These are phyloP conservation scores for Paulownia fortunei DNA, from an alignment of 257 asterid genomes.

Conservation along the genomic window DNA sequence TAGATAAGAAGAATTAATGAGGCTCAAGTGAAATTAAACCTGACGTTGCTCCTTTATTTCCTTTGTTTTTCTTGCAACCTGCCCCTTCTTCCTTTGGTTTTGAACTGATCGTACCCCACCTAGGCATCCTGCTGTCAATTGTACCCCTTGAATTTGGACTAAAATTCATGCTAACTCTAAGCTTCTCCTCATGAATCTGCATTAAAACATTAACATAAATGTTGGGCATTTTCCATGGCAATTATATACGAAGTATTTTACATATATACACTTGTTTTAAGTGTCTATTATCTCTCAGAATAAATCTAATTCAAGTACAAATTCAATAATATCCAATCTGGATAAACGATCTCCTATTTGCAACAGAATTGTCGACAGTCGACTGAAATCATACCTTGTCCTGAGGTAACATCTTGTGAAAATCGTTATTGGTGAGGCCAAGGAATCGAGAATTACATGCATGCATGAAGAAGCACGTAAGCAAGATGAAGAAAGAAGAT, in stretches of 20 bases:
- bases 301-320: too few species aligned
- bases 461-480: conserved; percentile 31
- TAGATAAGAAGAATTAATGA: neutral
- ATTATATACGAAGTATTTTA: neutral
- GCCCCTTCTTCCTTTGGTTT: neutral
- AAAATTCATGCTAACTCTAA: neutral
- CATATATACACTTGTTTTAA: too few species aligned
- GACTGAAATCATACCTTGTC: too few species aligned
- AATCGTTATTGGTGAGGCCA: neutral
- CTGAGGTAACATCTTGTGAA: neutral
- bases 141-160: neutral
- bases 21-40: conserved; percentile 16
- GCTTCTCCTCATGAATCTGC: conserved; percentile 21
- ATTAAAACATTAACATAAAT: neutral
- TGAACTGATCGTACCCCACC: neutral
- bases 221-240: neutral
- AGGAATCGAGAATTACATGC: conserved; percentile 31
- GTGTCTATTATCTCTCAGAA: too few species aligned
- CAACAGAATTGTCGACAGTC: too few species aligned
- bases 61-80: conserved; percentile 9
- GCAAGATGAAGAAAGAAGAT: conserved; percentile 23
- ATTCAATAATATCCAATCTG: too few species aligned
- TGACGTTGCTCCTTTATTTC: conserved; percentile 1
- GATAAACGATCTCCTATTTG: too few species aligned
- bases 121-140: neutral